Conservation (phyloP, 2,329 filamentous ascomycete genomes). For the Fusarium duplospermum region DNA sequence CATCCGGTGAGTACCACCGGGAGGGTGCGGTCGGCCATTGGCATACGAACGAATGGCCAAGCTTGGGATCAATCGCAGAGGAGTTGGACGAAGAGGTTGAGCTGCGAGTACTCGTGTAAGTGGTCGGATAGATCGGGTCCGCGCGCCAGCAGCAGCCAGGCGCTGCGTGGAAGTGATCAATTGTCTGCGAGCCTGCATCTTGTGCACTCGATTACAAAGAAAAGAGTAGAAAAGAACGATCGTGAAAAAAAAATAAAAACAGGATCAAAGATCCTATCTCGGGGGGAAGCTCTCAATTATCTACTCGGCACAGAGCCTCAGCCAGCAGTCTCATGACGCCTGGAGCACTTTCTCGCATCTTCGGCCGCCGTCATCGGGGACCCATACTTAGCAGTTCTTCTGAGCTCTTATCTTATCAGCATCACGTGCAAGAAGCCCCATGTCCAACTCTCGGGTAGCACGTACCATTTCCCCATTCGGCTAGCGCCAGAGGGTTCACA, state of each 20-base stretch:
- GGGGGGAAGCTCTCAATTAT: slow-evolving; percentile 34
- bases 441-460: slow-evolving; percentile 40
- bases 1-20: slow-evolving; percentile 95
- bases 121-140: slow-evolving; percentile 45
- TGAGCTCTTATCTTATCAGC: slow-evolving; percentile 34
- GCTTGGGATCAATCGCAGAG: slow-evolving; percentile 52
- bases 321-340: slow-evolving; percentile 42
- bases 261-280: slow-evolving; percentile 13
- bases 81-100: slow-evolving; percentile 36
- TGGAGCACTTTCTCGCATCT: slow-evolving; percentile 55
- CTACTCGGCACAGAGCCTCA: slow-evolving; percentile 24
- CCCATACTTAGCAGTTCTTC: not conserved
- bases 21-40: slow-evolving; percentile 83
- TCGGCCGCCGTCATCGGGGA: slow-evolving; percentile 44
- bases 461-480: slow-evolving; percentile 42
- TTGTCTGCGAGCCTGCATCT: slow-evolving; percentile 57
- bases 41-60: slow-evolving; percentile 66
- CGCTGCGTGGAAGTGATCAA: slow-evolving; percentile 53
- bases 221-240: slow-evolving; percentile 3
- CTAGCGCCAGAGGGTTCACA: slow-evolving; percentile 57
- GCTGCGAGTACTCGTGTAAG: slow-evolving; percentile 42
- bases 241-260: slow-evolving; percentile 6
- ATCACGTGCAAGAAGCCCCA: slow-evolving; percentile 53
- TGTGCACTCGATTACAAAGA: slow-evolving; percentile 25
- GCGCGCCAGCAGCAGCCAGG: slow-evolving; percentile 45